Percentiles rank a stretch among this genome's conserved stretches.
Conservation (phyloP, 1,284 basidiomycete species). For the Trichosporon inkin region DNA sequence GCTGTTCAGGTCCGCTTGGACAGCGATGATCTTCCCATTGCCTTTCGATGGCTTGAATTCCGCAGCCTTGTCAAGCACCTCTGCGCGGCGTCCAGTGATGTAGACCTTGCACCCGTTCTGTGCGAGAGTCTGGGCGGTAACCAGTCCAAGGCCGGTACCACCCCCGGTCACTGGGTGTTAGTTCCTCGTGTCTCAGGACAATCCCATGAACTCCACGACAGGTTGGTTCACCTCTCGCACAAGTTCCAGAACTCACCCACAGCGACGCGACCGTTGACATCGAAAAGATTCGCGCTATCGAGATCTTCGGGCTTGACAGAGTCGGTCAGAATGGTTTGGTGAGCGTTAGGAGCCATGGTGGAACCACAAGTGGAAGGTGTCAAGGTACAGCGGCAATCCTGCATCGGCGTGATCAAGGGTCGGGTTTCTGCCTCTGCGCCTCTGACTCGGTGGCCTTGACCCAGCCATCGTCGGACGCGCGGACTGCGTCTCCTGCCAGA, state of each 20-base stretch:
- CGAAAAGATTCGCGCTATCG: constrained; percentile 36
- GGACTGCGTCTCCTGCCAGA: neutral
- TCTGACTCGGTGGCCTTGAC: too few relatives aligned
- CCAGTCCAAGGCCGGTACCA: constrained; percentile 44
- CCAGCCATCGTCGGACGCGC: neutral
- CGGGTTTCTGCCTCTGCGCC: too few relatives aligned
- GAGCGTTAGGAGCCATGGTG: constrained; percentile 5
- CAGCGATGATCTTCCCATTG: constrained; percentile 34
- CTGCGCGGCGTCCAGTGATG: constrained; percentile 44
- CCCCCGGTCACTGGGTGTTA: constrained; percentile 39
- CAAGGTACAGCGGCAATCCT: too few relatives aligned
- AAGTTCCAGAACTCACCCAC: constrained; percentile 31
- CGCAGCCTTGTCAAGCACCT: constrained; percentile 39
- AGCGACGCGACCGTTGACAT: constrained; percentile 43
- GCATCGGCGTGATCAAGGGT: too few relatives aligned
- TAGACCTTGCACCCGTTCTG: constrained; percentile 46
- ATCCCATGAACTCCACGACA: too few relatives aligned
- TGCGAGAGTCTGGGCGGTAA: constrained; percentile 42
- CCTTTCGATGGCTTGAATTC: constrained; percentile 19
- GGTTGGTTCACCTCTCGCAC: neutral
- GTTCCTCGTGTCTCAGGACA: neutral
- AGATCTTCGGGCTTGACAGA: constrained; percentile 26
- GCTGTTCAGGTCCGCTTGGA: constrained; percentile 42
- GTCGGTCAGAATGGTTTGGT: neutral
- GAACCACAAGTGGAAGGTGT: too few relatives aligned